These are phyloP conservation scores for Ustilago nuda DNA, from an alignment of 1,284 basidiomycete genomes.

Conservation along the genomic window DNA sequence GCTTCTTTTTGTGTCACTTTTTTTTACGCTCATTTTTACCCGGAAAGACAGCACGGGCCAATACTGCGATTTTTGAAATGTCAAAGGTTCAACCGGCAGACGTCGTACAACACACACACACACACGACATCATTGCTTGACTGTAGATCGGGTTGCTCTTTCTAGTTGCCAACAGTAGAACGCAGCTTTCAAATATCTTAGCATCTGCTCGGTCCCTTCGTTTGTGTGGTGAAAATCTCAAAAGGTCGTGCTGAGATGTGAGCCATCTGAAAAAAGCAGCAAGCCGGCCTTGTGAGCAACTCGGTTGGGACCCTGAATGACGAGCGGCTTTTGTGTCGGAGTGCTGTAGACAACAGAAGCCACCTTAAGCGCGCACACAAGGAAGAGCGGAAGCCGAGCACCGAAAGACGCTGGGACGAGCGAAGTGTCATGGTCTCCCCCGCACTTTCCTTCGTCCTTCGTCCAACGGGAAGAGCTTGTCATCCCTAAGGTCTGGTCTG, in stretches of 20 bases:
- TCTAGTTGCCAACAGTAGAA: too few relatives aligned
- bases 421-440: conserved; percentile 8
- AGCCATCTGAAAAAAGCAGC: neutral
- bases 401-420: neutral
- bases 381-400: conserved; percentile 1
- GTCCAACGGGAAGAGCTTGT: conserved; percentile 1
- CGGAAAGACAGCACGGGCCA: conserved; percentile 7
- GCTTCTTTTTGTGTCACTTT: conserved; percentile 6
- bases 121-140: conserved; percentile 6
- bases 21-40: neutral
- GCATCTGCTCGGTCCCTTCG: too few relatives aligned
- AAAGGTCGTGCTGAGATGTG: neutral
- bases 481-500: conserved; percentile 2
- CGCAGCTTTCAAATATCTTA: too few relatives aligned
- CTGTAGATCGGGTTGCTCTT: neutral
- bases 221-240: neutral
- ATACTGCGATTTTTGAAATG: neutral
- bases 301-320: conserved; percentile 1
- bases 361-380: conserved; percentile 3
- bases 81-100: conserved; percentile 1
- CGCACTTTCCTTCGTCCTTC: neutral
- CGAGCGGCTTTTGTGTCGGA: conserved; percentile 3
- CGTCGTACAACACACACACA: neutral
- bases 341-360: neutral
- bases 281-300: neutral